Evolutionary conservation across 2,329 filamentous ascomycete genomes (phyloP).

Genomic region (Fusarium sp.): DNA sequence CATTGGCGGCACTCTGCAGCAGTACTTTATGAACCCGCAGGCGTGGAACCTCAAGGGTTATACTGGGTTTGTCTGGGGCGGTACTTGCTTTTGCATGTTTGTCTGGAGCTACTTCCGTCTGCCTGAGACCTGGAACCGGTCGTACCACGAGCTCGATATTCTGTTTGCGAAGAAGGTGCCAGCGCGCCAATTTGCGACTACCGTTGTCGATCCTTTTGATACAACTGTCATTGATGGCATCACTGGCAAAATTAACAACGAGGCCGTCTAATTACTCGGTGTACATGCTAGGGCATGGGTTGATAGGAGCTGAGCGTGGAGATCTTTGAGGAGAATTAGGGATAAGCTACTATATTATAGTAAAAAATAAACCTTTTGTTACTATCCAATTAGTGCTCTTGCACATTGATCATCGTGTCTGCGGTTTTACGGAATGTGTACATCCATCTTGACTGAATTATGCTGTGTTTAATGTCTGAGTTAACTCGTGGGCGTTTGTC

Average conservation of each 20-base stretch:
- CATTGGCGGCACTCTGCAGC: conserved; percentile 41
- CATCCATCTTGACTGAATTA: too few species aligned
- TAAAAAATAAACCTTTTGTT: not conserved
- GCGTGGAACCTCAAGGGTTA: conserved; percentile 52
- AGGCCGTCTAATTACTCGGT: not conserved
- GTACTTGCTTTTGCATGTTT: conserved; percentile 33
- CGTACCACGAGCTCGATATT: conserved; percentile 22
- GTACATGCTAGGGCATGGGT: not conserved
- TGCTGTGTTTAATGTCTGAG: not conserved
- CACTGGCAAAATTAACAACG: not conserved
- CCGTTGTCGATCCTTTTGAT: conserved; percentile 11
- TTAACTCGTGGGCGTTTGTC: not conserved
- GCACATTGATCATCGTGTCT: too few species aligned
- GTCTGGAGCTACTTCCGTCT: conserved; percentile 58
- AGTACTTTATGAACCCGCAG: conserved; percentile 51
- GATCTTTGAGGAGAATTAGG: not conserved
- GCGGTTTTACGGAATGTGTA: too few species aligned
- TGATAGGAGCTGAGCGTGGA: not conserved
- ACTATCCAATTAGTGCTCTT: not conserved
- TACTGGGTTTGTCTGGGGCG: conserved; percentile 50
- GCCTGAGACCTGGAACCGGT: conserved; percentile 56
- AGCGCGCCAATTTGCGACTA: conserved; percentile 15
- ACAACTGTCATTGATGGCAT: not conserved
- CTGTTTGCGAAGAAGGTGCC: conserved; percentile 15
- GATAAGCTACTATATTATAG: not conserved